phyloP scores from a whole-genome alignment of 2,329 filamentous ascomycete species.

The Aspergillus fumigatus region DNA sequence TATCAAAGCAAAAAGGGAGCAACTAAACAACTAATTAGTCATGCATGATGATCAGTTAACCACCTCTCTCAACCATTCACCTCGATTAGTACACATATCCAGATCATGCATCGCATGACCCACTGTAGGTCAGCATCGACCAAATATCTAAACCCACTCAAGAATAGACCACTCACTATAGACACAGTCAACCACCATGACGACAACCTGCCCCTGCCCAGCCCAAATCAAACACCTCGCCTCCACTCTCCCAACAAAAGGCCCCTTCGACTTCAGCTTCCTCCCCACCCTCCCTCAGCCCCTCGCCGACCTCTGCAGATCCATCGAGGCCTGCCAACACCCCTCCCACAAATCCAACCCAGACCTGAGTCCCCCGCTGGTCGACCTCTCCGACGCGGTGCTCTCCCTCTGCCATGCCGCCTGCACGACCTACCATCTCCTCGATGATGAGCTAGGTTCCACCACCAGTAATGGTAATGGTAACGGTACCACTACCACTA shows the following conservation, averaged over 20 bases:
- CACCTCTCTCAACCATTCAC: too few relatives aligned
- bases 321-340: background rate
- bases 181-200: background rate
- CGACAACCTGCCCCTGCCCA: background rate
- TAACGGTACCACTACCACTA: too few relatives aligned
- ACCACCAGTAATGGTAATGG: background rate
- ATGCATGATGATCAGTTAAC: too few relatives aligned
- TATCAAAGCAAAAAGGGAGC: too few relatives aligned
- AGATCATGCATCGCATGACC: too few relatives aligned
- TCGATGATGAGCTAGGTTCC: background rate
- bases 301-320: conserved; percentile 1
- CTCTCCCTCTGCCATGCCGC: conserved; percentile 2
- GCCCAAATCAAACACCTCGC: background rate
- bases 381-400: background rate
- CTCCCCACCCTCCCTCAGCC: conserved; percentile 1
- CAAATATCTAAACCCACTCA: too few relatives aligned
- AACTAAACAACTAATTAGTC: too few relatives aligned
- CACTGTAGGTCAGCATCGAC: too few relatives aligned
- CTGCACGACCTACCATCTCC: background rate
- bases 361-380: background rate
- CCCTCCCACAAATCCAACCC: background rate
- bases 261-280: conserved; percentile 1
- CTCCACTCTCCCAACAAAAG: background rate
- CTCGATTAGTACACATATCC: too few relatives aligned
- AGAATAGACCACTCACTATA: too few relatives aligned